Conservation (phyloP, 176 grass and related monocot genomes). For the Dendrocalamus sinicus region DNA sequence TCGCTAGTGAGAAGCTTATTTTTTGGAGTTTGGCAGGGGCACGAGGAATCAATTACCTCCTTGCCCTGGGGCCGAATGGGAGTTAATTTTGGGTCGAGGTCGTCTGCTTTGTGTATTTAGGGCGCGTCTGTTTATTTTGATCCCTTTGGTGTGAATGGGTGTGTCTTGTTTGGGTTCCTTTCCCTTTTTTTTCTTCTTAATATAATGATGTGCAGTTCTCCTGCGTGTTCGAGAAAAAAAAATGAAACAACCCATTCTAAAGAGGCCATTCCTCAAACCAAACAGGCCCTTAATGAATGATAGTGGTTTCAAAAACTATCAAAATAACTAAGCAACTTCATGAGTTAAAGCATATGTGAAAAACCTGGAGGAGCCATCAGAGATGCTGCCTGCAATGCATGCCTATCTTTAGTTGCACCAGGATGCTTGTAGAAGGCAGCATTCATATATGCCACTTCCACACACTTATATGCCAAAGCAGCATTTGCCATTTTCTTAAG, state of each 20-base stretch:
- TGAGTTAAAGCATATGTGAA: constrained; percentile 36
- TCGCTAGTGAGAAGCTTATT: no score
- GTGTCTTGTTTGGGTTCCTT: no score
- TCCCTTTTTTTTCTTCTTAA: no score
- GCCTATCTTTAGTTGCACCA: constrained; percentile 67
- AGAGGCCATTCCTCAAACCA: constrained; percentile 23
- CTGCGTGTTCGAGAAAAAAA: no score
- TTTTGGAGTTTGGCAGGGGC: no score
- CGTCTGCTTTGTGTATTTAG: no score
- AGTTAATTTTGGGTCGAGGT: no score
- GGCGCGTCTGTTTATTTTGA: no score
- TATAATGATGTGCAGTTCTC: no score
- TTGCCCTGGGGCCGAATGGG: no score
- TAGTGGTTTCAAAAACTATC: constrained; percentile 9
- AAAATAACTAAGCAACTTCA: constrained; percentile 32
- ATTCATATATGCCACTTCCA: constrained; percentile 94
- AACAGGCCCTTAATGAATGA: constrained; percentile 12
- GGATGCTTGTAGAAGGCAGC: constrained; percentile 84
- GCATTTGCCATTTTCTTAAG: constrained; percentile 84
- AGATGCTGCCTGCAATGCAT: constrained; percentile 73
- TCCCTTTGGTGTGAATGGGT: no score
- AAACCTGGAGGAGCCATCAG: constrained; percentile 78
- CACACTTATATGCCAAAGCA: constrained; percentile 93
- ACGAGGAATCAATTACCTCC: no score
- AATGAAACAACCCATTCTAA: background rate